Evolutionary conservation across 768 basidiomycete species (phyloP).

Genomic region (Auriscalpium vulgare): DNA sequence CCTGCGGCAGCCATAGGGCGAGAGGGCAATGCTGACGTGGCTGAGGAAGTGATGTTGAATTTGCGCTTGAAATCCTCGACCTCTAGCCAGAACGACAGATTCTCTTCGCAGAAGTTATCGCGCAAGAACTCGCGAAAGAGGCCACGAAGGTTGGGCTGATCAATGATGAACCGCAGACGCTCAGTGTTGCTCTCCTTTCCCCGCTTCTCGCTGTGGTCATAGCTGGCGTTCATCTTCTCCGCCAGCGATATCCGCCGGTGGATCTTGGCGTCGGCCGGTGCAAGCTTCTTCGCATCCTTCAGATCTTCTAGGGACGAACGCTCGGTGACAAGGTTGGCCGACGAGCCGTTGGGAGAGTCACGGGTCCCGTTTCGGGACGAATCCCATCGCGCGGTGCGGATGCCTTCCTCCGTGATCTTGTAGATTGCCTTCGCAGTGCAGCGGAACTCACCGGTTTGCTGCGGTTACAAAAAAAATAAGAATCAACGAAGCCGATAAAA

Average conservation of each 20-base stretch:
- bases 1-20: constrained; percentile 25
- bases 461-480: constrained; percentile 9
- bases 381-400: constrained; percentile 82
- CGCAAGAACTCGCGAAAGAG: constrained; percentile 94
- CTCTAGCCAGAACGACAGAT: constrained; percentile 94
- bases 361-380: constrained; percentile 25
- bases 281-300: constrained; percentile 19
- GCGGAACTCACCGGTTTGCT: constrained; percentile 95
- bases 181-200: constrained; percentile 88
- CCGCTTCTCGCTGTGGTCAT: constrained; percentile 43
- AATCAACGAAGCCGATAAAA: constrained; percentile 9
- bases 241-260: constrained; percentile 74
- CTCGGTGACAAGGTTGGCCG: constrained; percentile 46
- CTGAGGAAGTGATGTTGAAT: constrained; percentile 81
- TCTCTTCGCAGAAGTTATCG: constrained; percentile 96
- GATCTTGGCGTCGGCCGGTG: constrained; percentile 53
- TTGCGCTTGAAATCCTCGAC: constrained; percentile 95
- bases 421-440: constrained; percentile 95
- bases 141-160: constrained; percentile 80
- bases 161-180: constrained; percentile 84
- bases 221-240: constrained; percentile 56
- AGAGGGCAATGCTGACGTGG: constrained; percentile 45
- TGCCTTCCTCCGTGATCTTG: constrained; percentile 88
- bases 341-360: constrained; percentile 60
- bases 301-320: constrained; percentile 56